Conservation (phyloP, 2,329 filamentous ascomycete genomes). For the Eutypella sp. region DNA sequence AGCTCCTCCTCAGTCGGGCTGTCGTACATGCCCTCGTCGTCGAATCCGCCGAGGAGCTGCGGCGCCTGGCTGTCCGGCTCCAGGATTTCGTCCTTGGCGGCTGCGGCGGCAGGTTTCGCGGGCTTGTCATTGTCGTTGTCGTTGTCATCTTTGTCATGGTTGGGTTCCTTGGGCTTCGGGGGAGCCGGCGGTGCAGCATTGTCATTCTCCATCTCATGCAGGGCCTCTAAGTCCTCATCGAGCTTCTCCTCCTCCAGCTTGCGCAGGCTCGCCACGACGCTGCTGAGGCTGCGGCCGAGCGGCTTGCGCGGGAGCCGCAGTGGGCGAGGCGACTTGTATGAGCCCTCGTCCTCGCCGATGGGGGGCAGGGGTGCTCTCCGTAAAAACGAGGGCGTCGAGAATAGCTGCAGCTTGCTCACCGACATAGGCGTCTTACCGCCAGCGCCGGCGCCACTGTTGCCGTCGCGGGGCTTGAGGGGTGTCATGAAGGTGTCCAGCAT, state of each 20-base stretch:
- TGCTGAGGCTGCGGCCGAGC: slow-evolving; percentile 66
- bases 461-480: slow-evolving; percentile 49
- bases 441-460: slow-evolving; percentile 31
- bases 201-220: slow-evolving; percentile 64
- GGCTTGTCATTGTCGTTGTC: no score
- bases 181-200: slow-evolving; percentile 10
- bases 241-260: slow-evolving; percentile 64
- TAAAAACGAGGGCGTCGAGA: slow-evolving; percentile 69
- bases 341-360: slow-evolving; percentile 52
- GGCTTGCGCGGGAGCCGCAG: slow-evolving; percentile 53
- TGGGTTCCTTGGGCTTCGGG: slow-evolving; percentile 12
- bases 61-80: slow-evolving; percentile 40
- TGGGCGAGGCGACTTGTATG: slow-evolving; percentile 44
- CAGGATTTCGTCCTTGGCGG: no score
- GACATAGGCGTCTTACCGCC: slow-evolving; percentile 43
- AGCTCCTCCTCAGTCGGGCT: slow-evolving; percentile 46
- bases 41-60: slow-evolving; percentile 54
- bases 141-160: slow-evolving; percentile 24
- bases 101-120: no score
- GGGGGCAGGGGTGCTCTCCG: slow-evolving; percentile 46
- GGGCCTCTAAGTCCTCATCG: slow-evolving; percentile 69
- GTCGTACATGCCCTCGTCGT: slow-evolving; percentile 57
- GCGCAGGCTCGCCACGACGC: slow-evolving; percentile 65
- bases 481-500: slow-evolving; percentile 61
- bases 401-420: slow-evolving; percentile 51